Conservation (phyloP, 1,139 yeast genomes). For the Saccharomyces hybrid region DNA sequence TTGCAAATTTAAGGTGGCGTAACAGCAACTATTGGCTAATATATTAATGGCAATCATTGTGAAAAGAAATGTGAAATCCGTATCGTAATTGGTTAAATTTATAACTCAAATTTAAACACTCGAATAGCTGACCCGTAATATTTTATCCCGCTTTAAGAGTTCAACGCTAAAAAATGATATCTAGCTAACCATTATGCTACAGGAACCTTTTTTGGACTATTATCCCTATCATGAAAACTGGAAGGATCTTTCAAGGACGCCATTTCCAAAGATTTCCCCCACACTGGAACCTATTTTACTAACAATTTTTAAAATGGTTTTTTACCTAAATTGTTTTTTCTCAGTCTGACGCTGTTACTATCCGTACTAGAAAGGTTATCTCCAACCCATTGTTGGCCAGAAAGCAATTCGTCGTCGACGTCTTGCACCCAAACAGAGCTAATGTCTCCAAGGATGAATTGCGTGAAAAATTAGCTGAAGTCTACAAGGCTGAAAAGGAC, state of each 20-base stretch:
- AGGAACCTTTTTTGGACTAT: neutral
- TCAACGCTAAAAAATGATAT: neutral
- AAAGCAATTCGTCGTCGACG: conserved; percentile 99
- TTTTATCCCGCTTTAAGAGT: neutral
- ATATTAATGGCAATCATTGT: neutral
- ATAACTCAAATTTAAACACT: neutral
- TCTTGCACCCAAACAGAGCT: conserved; percentile 99
- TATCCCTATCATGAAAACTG: neutral
- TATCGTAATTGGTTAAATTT: neutral
- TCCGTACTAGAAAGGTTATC: conserved; percentile 99
- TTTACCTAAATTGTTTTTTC: conserved; percentile 31
- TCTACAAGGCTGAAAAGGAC: conserved; percentile 98
- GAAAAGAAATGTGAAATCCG: neutral
- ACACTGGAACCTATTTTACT: conserved; percentile 7
- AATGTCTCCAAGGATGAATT: conserved; percentile 99
- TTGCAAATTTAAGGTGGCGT: too few species aligned
- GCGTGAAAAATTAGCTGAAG: conserved; percentile 93
- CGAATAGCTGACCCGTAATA: neutral
- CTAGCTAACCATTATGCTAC: neutral
- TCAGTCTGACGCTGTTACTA: conserved; percentile 89
- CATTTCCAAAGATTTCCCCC: neutral
- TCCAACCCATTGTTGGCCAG: conserved; percentile 99
- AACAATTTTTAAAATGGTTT: conserved; percentile 34
- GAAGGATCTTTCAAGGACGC: neutral
- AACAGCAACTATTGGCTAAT: neutral